Evolutionary conservation across 495 filamentous ascomycete genomes (phyloP).

Genomic region (Neurospora tetraspora): DNA sequence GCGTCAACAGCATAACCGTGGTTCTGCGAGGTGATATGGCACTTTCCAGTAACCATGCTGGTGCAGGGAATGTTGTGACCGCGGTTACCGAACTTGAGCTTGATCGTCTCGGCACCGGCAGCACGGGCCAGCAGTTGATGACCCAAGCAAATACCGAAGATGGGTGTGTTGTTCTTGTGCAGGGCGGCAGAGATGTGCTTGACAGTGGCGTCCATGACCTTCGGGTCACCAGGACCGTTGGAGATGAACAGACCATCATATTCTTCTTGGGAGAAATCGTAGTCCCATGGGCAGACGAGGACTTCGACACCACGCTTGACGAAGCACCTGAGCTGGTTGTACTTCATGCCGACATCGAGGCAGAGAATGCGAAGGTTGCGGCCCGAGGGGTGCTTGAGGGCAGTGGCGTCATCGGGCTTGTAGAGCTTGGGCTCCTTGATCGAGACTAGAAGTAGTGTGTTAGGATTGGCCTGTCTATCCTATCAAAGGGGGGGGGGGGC

Average conservation of each 20-base stretch:
- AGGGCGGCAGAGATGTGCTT: constrained; percentile 64
- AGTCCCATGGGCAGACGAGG: constrained; percentile 88
- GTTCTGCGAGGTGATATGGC: constrained; percentile 98
- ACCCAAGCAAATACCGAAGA: constrained; percentile 95
- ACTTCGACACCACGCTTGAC: constrained; percentile 89
- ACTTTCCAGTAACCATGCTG: constrained; percentile 83
- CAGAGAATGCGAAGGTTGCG: constrained; percentile 77
- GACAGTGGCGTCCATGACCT: constrained; percentile 66
- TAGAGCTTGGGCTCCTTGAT: constrained; percentile 73
- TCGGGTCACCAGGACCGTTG: constrained; percentile 93
- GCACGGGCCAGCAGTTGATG: constrained; percentile 91
- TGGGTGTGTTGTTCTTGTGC: constrained; percentile 64
- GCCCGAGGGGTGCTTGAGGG: constrained; percentile 75
- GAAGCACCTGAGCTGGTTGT: constrained; percentile 91
- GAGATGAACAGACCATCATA: constrained; percentile 97
- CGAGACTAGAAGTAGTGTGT: constrained; percentile 56
- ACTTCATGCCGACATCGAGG: constrained; percentile 94
- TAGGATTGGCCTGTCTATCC: constrained; percentile 11
- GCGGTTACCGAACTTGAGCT: constrained; percentile 99
- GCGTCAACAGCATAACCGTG: constrained; percentile 91
- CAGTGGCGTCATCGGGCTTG: constrained; percentile 51
- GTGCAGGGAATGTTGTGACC: constrained; percentile 98
- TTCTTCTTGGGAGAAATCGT: constrained; percentile 76
- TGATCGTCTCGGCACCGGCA: constrained; percentile 74
- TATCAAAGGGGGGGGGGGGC: background rate